Evolutionary conservation across 805 yeast species (phyloP), one percentile per base, ranked within the genome.

Genomic region (Novakomyces olei): DNA sequence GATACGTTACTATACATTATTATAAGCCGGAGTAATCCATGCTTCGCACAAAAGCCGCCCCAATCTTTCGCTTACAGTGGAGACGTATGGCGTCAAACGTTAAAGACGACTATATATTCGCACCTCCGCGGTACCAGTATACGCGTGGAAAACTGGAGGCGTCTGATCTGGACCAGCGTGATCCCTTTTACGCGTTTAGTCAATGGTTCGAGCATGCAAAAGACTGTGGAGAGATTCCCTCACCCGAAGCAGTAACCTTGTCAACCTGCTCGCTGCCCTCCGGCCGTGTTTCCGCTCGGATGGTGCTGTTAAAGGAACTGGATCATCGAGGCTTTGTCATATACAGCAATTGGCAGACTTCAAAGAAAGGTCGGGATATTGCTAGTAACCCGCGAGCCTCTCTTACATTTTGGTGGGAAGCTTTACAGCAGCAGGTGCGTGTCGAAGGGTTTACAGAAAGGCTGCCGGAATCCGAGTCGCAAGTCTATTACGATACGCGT

Each of bases 351-450:
- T 83, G 94, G 92, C 79, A 63, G 20, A 63, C 73, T 6, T 76
- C 92, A 23, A 81, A 78, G 53, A 88, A 88, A 53, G 69, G 75
- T 14, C 46, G 56, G 30, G 95, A 83, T 50, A 58, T 72, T 38
- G 54, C 54, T 25, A 55, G 73, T 24, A 88, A 88, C 52, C 75
- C 77, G 39, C 63, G 67, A 45, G 95, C 83, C 1, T 69, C 92
- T 1, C 57, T 88, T 41, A 73, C 75, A 8, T 88, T 85, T 50
- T 88, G 81, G 56, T 88, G 96, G 98, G 77, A 76, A 36, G 71
- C 69, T 40, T 51, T 74, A 26, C 94, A 88, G 57, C 69, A 95
- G 42, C 95, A 81, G 54, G 92, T 88, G 4, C 66, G 98, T 39
- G 72, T 88, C 5, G 96, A 88, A 51, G 98, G 98, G 20, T 41